Percentiles rank a stretch among this genome's conserved stretches.
Evolutionary conservation across 1,139 yeast species (phyloP).

Genomic region (Lodderomyces theae): DNA sequence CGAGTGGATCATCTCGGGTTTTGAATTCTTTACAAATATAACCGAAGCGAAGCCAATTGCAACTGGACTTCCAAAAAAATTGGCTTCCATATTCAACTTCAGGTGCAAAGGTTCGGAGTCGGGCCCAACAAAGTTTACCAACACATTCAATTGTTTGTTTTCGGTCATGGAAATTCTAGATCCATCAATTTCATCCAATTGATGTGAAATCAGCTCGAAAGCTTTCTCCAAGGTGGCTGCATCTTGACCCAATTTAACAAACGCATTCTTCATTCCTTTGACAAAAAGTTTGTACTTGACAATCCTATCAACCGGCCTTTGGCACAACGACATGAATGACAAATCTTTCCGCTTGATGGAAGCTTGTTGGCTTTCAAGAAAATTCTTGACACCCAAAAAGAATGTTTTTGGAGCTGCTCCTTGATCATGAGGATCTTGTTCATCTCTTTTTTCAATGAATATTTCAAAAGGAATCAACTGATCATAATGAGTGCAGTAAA

Average conservation of each 20-base stretch:
- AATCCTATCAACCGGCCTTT: constrained; percentile 52
- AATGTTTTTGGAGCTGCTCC: background rate
- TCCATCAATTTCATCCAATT: constrained; percentile 4
- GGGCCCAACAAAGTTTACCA: background rate
- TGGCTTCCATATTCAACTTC: constrained; percentile 5
- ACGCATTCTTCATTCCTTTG: constrained; percentile 33
- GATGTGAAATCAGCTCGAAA: constrained; percentile 4
- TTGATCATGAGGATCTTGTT: background rate
- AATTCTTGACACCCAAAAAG: constrained; percentile 33
- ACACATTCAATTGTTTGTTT: background rate
- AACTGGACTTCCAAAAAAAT: constrained; percentile 40
- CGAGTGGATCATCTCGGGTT: constrained; percentile 18
- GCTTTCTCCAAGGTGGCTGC: background rate
- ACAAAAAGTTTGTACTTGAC: constrained; percentile 50
- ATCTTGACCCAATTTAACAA: background rate
- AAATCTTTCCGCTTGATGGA: constrained; percentile 32
- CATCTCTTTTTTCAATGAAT: background rate
- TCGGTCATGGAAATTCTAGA: background rate
- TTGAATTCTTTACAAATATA: constrained; percentile 34
- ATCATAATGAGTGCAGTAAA: constrained; percentile 10
- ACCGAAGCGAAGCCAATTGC: constrained; percentile 38
- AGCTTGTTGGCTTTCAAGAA: constrained; percentile 45
- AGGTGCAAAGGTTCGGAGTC: constrained; percentile 8
- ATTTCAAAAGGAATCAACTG: background rate
- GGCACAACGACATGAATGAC: constrained; percentile 49